Conservation (phyloP, 2,329 filamentous ascomycete species). For the Cercospora sp. region DNA sequence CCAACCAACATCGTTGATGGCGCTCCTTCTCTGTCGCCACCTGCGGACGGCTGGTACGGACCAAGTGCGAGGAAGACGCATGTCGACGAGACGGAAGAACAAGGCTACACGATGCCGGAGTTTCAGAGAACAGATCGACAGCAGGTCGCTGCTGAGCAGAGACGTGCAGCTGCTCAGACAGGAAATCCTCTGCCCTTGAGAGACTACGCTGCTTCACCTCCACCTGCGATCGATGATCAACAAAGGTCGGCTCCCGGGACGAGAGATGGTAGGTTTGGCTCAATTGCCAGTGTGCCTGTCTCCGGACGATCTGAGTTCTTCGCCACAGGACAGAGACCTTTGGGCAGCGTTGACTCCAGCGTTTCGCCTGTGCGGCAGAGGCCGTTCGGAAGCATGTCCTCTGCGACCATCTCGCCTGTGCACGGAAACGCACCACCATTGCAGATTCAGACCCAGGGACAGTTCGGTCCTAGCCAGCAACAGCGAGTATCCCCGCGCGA, state of each 20-base stretch:
- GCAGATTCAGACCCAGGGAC: constrained; percentile 7
- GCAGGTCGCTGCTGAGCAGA: neutral
- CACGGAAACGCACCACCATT: constrained; percentile 2
- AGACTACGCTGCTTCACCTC: constrained; percentile 4
- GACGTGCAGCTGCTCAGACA: neutral
- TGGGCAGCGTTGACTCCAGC: constrained; percentile 12
- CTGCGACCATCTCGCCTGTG: constrained; percentile 21
- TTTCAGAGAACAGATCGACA: neutral
- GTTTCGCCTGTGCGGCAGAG: constrained; percentile 25
- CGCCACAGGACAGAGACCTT: constrained; percentile 15
- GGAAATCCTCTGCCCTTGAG: constrained; percentile 15
- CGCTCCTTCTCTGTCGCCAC: constrained; percentile 11
- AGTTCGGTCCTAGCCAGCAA: neutral
- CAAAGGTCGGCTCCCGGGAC: neutral
- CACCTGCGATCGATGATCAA: neutral
- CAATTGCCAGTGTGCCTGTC: constrained; percentile 10
- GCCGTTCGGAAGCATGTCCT: constrained; percentile 18
- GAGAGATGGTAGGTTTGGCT: constrained; percentile 6
- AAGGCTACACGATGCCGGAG: neutral
- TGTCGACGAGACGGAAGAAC: constrained; percentile 13
- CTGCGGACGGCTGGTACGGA: constrained; percentile 32
- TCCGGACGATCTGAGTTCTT: constrained; percentile 20
- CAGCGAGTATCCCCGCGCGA: neutral
- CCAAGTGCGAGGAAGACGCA: constrained; percentile 11
- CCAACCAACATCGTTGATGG: neutral